phyloP scores from a whole-genome alignment of 257 asterid species.

The Solanum chilense region DNA sequence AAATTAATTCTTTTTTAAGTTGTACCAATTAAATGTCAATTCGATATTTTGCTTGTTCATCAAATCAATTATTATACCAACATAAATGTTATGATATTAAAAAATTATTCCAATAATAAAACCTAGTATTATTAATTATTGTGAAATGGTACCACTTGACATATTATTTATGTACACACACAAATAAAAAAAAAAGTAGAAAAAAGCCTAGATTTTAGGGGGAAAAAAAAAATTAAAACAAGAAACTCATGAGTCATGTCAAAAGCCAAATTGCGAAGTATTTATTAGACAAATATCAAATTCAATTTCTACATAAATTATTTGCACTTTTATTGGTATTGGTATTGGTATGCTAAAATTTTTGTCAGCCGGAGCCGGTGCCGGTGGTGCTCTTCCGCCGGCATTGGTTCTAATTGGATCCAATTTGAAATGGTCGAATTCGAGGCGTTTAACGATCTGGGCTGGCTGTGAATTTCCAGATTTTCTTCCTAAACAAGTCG shows the following conservation, averaged over 20 bases:
- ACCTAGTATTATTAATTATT: no score
- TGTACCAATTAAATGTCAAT: no score
- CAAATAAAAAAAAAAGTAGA: no score
- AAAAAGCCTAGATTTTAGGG: not conserved
- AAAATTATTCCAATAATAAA: no score
- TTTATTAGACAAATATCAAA: no score
- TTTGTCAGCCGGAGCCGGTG: not conserved
- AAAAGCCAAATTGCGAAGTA: not conserved
- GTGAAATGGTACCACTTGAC: no score
- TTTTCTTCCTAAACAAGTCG: conserved; percentile 32
- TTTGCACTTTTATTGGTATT: no score
- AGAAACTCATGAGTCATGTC: not conserved
- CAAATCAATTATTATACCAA: not conserved
- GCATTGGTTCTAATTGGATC: not conserved
- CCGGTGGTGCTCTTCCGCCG: not conserved
- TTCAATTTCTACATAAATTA: not conserved
- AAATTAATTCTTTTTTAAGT: not conserved
- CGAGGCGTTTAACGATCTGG: conserved; percentile 5
- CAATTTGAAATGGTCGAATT: not conserved
- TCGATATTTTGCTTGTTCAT: not conserved
- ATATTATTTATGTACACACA: no score
- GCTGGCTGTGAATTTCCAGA: conserved; percentile 29
- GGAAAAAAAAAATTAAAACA: not conserved
- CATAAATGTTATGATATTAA: not conserved
- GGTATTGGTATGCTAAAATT: not conserved